These are phyloP conservation scores for Trichoderma virens DNA, from an alignment of 495 filamentous ascomycete species.

Conservation along the genomic window DNA sequence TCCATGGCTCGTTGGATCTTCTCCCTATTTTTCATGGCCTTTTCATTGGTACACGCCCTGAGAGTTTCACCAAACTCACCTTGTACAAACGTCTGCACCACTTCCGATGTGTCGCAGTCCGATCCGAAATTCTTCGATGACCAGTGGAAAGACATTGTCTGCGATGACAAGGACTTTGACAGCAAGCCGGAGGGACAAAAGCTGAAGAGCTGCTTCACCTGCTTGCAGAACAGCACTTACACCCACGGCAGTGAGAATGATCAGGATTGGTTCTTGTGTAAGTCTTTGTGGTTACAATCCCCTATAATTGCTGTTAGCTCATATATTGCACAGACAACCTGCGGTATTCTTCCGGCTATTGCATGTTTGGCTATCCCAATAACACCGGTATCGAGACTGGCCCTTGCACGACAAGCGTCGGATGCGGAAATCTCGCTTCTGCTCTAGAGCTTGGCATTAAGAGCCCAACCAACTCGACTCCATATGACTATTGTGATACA, in stretches of 20 bases:
- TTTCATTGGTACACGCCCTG: constrained; percentile 24
- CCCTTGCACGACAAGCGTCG: constrained; percentile 34
- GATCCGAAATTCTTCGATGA: constrained; percentile 39
- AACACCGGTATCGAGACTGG: constrained; percentile 27
- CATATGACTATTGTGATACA: constrained; percentile 33
- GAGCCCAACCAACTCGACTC: constrained; percentile 21
- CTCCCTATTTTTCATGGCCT: constrained; percentile 19
- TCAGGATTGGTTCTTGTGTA: constrained; percentile 46
- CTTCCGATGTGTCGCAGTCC: constrained; percentile 32
- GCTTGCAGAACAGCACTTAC: constrained; percentile 42
- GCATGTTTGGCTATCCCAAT: constrained; percentile 39
- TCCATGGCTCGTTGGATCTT: constrained; percentile 11
- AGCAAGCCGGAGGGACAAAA: constrained; percentile 29
- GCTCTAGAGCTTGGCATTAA: constrained; percentile 26
- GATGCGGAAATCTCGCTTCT: constrained; percentile 29
- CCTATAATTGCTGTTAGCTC: constrained; percentile 12
- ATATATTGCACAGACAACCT: constrained; percentile 32
- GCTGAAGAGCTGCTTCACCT: constrained; percentile 42
- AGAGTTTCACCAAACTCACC: constrained; percentile 46
- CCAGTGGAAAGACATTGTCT: constrained; percentile 35
- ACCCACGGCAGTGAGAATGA: constrained; percentile 37
- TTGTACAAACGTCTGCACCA: constrained; percentile 44
- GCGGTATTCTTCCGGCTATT: constrained; percentile 36
- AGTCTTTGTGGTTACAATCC: constrained; percentile 15
- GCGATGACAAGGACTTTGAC: constrained; percentile 32